A percentile compares a stretch with the other conserved stretches of the same genome.
These are phyloP conservation scores for Capsicum chinense DNA, from an alignment of 257 asterid species.

Conservation along the genomic window DNA sequence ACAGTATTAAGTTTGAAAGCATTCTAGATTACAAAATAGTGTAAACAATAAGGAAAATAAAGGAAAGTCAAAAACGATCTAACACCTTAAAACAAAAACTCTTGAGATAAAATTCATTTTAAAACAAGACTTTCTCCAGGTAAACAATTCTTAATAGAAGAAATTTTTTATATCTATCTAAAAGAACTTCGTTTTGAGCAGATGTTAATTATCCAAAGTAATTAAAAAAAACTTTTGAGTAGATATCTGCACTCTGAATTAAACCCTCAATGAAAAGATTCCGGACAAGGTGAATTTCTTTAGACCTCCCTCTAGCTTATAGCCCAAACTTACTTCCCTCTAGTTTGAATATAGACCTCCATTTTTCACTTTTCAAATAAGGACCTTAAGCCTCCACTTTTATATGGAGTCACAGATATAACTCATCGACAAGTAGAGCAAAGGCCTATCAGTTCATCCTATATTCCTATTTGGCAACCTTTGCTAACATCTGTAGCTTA, in stretches of 20 bases:
- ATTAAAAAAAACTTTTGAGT: not conserved
- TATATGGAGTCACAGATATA: not conserved
- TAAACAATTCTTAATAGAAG: slow-evolving; percentile 9
- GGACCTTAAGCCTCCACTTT: not conserved
- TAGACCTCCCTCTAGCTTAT: not conserved
- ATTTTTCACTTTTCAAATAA: not conserved
- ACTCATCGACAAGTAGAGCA: not conserved
- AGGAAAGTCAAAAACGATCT: not conserved
- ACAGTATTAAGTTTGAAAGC: not conserved
- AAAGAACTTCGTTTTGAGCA: not conserved
- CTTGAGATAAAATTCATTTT: not conserved
- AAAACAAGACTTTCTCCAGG: not conserved
- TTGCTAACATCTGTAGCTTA: not conserved
- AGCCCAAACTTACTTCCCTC: not conserved
- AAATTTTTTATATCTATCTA: not conserved
- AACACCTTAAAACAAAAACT: not conserved
- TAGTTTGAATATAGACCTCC: not conserved
- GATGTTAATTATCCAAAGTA: not conserved
- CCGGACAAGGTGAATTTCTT: not conserved
- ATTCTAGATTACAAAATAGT: not conserved
- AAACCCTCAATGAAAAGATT: not conserved
- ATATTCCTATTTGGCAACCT: not conserved
- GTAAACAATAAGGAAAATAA: not conserved
- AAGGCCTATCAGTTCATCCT: not conserved
- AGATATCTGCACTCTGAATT: not conserved